These are phyloP conservation scores for Ambrosiella xylebori DNA, from an alignment of 2,329 filamentous ascomycete genomes.

Conservation along the genomic window DNA sequence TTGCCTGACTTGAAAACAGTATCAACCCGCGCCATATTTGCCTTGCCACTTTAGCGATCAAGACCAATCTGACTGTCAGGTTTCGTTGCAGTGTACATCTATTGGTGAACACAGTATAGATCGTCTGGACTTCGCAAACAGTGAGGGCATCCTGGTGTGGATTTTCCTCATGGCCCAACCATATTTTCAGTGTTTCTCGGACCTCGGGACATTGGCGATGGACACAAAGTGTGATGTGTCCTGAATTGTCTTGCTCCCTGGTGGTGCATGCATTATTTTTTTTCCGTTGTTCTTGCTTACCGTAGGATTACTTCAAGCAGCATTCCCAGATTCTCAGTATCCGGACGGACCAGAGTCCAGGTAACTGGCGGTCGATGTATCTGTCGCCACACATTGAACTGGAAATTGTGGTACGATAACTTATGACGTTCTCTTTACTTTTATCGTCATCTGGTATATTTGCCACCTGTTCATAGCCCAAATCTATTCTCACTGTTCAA, in stretches of 20 bases:
- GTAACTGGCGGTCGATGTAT: too few relatives aligned
- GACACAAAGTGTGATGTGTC: background rate
- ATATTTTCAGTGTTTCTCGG: background rate
- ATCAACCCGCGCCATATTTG: background rate
- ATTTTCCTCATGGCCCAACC: background rate
- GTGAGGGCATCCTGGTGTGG: background rate
- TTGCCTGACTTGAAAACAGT: background rate
- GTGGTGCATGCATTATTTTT: background rate
- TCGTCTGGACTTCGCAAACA: background rate
- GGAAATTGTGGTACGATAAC: too few relatives aligned
- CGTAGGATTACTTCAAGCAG: background rate
- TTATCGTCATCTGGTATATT: too few relatives aligned
- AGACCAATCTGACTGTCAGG: background rate
- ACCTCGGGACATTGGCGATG: background rate
- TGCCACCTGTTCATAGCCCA: too few relatives aligned
- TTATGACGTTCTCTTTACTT: too few relatives aligned
- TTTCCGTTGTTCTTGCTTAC: background rate
- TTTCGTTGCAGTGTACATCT: background rate
- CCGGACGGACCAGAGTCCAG: background rate
- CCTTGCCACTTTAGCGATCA: slow-evolving; percentile 13
- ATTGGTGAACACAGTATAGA: background rate
- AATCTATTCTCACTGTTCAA: too few relatives aligned
- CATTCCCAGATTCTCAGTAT: background rate
- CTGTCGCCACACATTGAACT: too few relatives aligned
- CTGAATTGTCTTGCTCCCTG: background rate